Base-by-base conservation (phyloP, 179 eudicot species). In the Drosera spatulata region DNA sequence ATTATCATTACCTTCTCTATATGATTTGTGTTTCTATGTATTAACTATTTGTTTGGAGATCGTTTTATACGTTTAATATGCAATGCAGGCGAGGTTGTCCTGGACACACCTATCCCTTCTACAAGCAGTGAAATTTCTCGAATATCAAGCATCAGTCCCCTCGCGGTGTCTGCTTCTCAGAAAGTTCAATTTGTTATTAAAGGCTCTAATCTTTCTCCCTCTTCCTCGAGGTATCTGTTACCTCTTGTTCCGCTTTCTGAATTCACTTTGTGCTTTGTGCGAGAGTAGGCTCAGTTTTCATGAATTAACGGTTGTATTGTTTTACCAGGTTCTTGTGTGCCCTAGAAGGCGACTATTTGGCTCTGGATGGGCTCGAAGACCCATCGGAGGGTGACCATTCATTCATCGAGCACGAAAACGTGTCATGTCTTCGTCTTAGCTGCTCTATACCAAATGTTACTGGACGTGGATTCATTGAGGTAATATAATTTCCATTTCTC, bases 401-500 rank as follows among this genome's bases (percentile, higher is more conserved):
- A 56, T 64, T 50, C 39, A 60, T 63, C 39, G 80, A 78, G 57
- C 70, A 75, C 38, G 76, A 77, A 40, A 81, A 71, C 39, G 52
- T 69, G 63, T 84, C 77, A 63, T 75, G 75, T 71, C 73, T 88
- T 50, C 77, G 78, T 64, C 83, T 91, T 64, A 55, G 71, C 39
- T 87, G 86, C 73, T 74, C 82, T 61, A 65, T 83, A 54, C 96
- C 96, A 62, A 66, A 80, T 66, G 71, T 76, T 56, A 60, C 54
- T 61, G 96, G 97, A 56, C 83, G 97, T 77, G 97, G 97, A 61
- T 91, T 85, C 71, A 70, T 91, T 66, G 97, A 91, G 97, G 97
- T 91, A 64, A 41, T 56, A 12, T 48, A 39, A 46, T 39, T 51
- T 41, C 33, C 15, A 43, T 14, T 14, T 51, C 55, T 5, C 4